Evolutionary conservation across 75 land plant species (phyloP), one percentile per base, ranked within the genome.

Genomic region (Pinus albicaulis): DNA sequence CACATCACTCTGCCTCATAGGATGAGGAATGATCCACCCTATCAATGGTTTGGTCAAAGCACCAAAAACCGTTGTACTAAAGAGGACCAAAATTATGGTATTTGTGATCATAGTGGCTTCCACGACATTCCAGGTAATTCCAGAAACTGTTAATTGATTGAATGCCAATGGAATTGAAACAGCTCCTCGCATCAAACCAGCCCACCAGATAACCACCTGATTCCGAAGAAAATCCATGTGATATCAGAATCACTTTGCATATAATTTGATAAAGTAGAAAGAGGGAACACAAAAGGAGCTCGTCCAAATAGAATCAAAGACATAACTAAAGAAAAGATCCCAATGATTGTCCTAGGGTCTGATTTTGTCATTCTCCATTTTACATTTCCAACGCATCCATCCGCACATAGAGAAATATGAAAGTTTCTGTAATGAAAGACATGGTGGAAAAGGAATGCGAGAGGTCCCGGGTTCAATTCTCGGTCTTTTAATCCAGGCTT

Each of bases 201-300:
- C 92, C 94, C 94, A 92, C 94, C 92, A 92, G 13, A 92, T 88
- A 15, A 92, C 65, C 38, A 89, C 71, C 94, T 92, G 92, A 69
- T 90, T 86, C 24, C 74, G 57, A 86, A 82, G 48, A 88, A 78
- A 12, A 92, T 82, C 59, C 78, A 23, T 25, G 76, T 79, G 15
- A 80, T 82, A 4, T 66, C 70, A 22, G 81, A 69, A 75, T 73
- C 75, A 59, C 82, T 60, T 44, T 80, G 80, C 55, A 83, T 55
- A 72, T 83, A 81, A 61, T 92, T 92, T 41, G 93, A 90, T 6
- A 92, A 44, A 26, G 73, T 64, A 41, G 93, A 90, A 15, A 92
- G 82, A 44, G 93, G 95, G 74, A 92, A 92, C 22, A 92, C 91
- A 83, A 90, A 92, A 15, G 95, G 91, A 24, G 95, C 95, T 72